Base-by-base conservation (phyloP, 306 rosid species). In the Cicer chorassanicum region DNA sequence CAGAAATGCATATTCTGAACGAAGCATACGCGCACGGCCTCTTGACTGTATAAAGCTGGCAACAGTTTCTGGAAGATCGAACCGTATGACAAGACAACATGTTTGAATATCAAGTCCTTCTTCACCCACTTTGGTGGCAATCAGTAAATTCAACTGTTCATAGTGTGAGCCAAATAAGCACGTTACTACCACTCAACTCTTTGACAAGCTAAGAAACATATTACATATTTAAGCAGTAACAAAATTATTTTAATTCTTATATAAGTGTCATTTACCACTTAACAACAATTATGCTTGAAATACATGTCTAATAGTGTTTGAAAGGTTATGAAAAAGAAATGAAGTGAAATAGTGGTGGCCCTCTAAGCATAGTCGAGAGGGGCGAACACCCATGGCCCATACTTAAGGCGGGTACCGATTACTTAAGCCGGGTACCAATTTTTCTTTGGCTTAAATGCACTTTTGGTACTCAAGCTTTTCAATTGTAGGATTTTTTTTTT, bases 61-160 rank as follows among this genome's bases (percentile, higher is more conserved):
- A 81, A 94, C 97, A 60, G 97, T 94, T 86, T 91, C 98, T 24
- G 98, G 98, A 70, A 94, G 92, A 90, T 94, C 97, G 84, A 91
- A 94, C 46, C 98, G 87, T 72, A 94, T 88, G 54, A 94, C 98
- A 56, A 91, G 93, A 84, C 96, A 87, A 75, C 98, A 94, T 24
- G 98, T 94, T 85, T 94, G 98, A 80, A 94, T 94, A 84, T 94
- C 98, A 56, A 94, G 96, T 70, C 98, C 98, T 85, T 94, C 98
- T 82, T 94, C 98, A 78, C 98, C 98, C 44, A 94, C 98, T 85
- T 90, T 94, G 51, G 98, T 94, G 11, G 98, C 98, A 77, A 94
- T 85, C 88, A 94, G 84, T 38, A 94, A 84, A 87, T 94, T 94
- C 81, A 91, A 77, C 98, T 94, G 91, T 81, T 49, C 77, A 79